phyloP scores from a whole-genome alignment of 2,329 filamentous ascomycete species.

The Cyclaneusma minus region DNA sequence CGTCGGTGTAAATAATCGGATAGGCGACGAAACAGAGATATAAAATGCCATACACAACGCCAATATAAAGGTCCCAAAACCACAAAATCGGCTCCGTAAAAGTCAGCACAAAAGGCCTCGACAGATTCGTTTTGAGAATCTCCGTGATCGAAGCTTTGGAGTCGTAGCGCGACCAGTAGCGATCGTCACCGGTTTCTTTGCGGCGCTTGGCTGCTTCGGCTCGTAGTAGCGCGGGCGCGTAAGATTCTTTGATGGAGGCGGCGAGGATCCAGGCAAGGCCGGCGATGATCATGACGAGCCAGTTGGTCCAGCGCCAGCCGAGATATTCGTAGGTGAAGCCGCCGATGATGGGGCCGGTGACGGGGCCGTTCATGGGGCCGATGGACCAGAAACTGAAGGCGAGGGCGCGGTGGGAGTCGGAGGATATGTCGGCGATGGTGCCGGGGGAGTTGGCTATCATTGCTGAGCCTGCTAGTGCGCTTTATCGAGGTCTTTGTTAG shows the following conservation, averaged over 20 bases:
- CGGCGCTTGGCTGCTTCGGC: slow-evolving; percentile 46
- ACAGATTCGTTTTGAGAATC: slow-evolving; percentile 60
- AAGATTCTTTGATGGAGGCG: slow-evolving; percentile 54
- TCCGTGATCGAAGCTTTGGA: slow-evolving; percentile 31
- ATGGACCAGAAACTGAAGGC: slow-evolving; percentile 73
- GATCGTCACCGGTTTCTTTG: slow-evolving; percentile 52
- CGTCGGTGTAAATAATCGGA: slow-evolving; percentile 63
- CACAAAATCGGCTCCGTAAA: slow-evolving; percentile 68
- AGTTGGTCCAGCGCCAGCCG: slow-evolving; percentile 81
- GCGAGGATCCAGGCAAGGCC: slow-evolving; percentile 45
- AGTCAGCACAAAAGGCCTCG: slow-evolving; percentile 62
- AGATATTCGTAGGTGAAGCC: slow-evolving; percentile 65
- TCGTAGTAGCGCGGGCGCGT: slow-evolving; percentile 55
- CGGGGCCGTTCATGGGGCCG: slow-evolving; percentile 66
- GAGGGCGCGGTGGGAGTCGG: slow-evolving; percentile 65
- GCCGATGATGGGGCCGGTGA: slow-evolving; percentile 55
- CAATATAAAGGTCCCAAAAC: slow-evolving; percentile 55
- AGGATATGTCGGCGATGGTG: slow-evolving; percentile 69
- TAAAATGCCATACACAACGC: slow-evolving; percentile 71
- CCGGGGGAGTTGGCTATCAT: slow-evolving; percentile 77
- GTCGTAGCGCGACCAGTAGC: slow-evolving; percentile 74
- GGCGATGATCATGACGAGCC: slow-evolving; percentile 60
- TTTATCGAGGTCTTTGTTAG: slow-evolving; percentile 18
- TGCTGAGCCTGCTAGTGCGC: slow-evolving; percentile 56
- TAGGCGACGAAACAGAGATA: slow-evolving; percentile 88